Evolutionary conservation across 495 filamentous ascomycete species (phyloP).

Genomic region (Viridothelium virens): DNA sequence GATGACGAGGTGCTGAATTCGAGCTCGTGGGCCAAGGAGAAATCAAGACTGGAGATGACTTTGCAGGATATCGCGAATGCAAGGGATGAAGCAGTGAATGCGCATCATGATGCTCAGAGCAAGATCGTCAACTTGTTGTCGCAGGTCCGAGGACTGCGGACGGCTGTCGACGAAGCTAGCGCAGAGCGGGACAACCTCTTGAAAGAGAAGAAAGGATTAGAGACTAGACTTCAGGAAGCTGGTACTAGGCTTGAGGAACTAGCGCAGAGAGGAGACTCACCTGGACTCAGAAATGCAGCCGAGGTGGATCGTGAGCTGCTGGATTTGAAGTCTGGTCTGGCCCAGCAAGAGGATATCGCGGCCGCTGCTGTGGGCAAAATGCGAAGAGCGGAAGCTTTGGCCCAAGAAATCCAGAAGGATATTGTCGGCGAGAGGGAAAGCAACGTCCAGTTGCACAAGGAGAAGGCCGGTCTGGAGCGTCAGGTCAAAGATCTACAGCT

Average conservation of each 20-base stretch:
- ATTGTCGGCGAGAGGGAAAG: conserved; percentile 82
- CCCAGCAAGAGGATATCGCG: conserved; percentile 90
- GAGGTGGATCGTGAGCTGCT: conserved; percentile 82
- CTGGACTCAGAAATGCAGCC: conserved; percentile 86
- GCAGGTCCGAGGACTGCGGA: conserved; percentile 80
- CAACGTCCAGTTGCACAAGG: conserved; percentile 77
- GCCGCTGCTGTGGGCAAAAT: conserved; percentile 93
- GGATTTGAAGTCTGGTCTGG: conserved; percentile 80
- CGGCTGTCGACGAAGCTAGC: conserved; percentile 75
- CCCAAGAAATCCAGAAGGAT: conserved; percentile 87
- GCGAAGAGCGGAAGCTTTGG: conserved; percentile 87
- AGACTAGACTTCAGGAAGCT: conserved; percentile 79
- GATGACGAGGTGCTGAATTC: conserved; percentile 97
- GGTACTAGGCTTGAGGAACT: conserved; percentile 88
- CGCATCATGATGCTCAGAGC: conserved; percentile 90
- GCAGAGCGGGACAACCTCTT: conserved; percentile 76
- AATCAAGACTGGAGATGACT: conserved; percentile 81
- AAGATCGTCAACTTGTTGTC: conserved; percentile 83
- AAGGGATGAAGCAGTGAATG: conserved; percentile 82
- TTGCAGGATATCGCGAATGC: conserved; percentile 83
- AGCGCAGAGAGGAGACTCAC: conserved; percentile 66
- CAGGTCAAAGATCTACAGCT: conserved; percentile 85
- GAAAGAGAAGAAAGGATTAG: conserved; percentile 84
- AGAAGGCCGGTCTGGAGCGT: conserved; percentile 88
- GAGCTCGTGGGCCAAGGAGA: conserved; percentile 98